Percentiles rank a stretch among this genome's conserved stretches.
Evolutionary conservation across 306 rosid genomes (phyloP).

Genomic region (Nissolia schottii): DNA sequence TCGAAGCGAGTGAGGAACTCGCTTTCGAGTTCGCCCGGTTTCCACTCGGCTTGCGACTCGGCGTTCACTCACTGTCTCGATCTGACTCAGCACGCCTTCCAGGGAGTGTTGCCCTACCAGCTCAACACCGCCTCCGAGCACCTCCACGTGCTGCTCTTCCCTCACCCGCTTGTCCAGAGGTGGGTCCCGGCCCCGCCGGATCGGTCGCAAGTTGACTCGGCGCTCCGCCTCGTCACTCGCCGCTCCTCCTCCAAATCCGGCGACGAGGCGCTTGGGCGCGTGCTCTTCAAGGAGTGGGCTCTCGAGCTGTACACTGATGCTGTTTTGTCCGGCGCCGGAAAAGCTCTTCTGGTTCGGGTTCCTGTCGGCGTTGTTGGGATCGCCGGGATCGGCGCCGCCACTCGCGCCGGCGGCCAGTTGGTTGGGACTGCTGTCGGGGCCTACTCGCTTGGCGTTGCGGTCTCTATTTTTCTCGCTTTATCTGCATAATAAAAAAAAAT

Average conservation of each 20-base stretch:
- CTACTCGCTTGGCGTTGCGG: constrained; percentile 63
- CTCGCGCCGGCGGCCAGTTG: constrained; percentile 42
- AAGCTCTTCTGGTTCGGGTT: constrained; percentile 45
- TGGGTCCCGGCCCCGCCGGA: constrained; percentile 66
- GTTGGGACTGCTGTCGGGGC: constrained; percentile 58
- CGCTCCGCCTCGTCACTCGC: constrained; percentile 38
- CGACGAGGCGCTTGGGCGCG: constrained; percentile 15
- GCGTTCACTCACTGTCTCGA: constrained; percentile 57
- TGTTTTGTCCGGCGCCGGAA: constrained; percentile 41
- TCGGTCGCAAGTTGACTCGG: constrained; percentile 58
- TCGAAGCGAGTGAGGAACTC: constrained; percentile 55
- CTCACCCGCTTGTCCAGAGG: constrained; percentile 44
- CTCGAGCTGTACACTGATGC: constrained; percentile 50
- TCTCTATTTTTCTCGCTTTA: constrained; percentile 50
- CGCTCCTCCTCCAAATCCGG: not conserved
- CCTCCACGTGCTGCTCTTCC: constrained; percentile 47
- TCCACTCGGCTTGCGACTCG: constrained; percentile 62
- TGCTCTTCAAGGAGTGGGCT: constrained; percentile 66
- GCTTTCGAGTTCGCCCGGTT: constrained; percentile 41
- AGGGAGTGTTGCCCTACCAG: constrained; percentile 69
- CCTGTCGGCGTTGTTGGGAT: constrained; percentile 78
- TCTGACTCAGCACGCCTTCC: constrained; percentile 56
- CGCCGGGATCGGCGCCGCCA: constrained; percentile 55
- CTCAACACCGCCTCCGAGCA: constrained; percentile 64
- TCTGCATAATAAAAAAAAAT: constrained; percentile 20